A percentile compares a stretch with the other conserved stretches of the same genome.
Conservation (phyloP, 2,329 filamentous ascomycete genomes). For the Fonsecaea erecta region DNA sequence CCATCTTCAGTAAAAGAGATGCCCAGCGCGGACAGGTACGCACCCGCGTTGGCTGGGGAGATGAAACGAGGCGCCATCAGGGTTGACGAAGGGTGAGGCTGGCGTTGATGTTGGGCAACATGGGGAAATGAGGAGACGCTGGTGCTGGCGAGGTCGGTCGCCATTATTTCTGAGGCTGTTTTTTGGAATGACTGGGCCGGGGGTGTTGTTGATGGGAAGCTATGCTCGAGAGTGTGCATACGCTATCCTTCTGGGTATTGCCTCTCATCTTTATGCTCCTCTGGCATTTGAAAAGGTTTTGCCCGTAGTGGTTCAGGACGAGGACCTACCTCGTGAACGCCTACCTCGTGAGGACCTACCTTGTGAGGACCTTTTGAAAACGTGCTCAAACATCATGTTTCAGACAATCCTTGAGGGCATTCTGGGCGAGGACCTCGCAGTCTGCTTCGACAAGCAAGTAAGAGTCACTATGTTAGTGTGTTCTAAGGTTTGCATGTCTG, state of each 20-base stretch:
- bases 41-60: background rate
- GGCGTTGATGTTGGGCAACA: background rate
- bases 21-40: background rate
- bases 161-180: background rate
- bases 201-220: background rate
- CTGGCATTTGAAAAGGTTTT: background rate
- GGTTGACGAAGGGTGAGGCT: background rate
- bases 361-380: background rate
- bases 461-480: background rate
- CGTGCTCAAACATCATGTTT: background rate
- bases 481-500: background rate
- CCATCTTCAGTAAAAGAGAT: background rate
- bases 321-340: background rate
- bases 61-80: background rate
- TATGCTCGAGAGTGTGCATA: background rate
- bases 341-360: conserved; percentile 1
- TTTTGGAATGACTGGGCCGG: background rate
- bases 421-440: background rate
- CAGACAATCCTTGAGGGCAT: background rate
- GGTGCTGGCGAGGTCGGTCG: background rate
- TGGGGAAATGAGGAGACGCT: background rate
- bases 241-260: background rate
- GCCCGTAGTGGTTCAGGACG: background rate
- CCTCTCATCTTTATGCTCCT: background rate
- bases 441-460: background rate